phyloP scores from a whole-genome alignment of 441 rosid genomes.

The Kokia cookei region DNA sequence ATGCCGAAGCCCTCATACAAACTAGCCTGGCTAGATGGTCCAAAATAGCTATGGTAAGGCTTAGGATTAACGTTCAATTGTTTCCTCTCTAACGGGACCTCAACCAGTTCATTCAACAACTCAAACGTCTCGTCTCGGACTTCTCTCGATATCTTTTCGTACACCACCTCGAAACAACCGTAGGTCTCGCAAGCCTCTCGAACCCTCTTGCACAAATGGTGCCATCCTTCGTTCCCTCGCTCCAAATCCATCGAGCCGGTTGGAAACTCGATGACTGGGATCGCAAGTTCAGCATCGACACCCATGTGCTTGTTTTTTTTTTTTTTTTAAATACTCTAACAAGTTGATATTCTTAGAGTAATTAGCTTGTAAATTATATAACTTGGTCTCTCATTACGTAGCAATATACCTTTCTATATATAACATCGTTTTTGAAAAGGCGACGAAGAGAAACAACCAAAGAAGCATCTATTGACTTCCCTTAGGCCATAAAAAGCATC shows the following conservation, averaged over 20 bases:
- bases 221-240: slow-evolving; percentile 14
- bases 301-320: neutral
- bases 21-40: neutral
- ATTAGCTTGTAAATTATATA: neutral
- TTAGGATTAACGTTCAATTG: slow-evolving; percentile 1
- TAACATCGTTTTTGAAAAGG: neutral
- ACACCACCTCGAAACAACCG: slow-evolving; percentile 15
- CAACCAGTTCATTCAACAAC: neutral
- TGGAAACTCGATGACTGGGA: neutral
- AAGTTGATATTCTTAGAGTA: neutral
- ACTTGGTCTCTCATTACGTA: neutral
- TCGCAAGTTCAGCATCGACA: neutral
- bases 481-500: neutral
- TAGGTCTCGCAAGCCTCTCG: slow-evolving; percentile 15
- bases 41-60: slow-evolving; percentile 11
- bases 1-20: slow-evolving; percentile 18
- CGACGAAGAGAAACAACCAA: neutral
- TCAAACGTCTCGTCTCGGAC: slow-evolving; percentile 2
- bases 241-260: neutral
- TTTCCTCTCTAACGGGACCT: slow-evolving; percentile 9
- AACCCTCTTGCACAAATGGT: neutral
- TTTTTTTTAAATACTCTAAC: neutral
- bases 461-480: neutral
- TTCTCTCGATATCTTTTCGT: neutral
- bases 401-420: neutral